Base-by-base conservation (phyloP, 2,329 filamentous ascomycete genomes). In the Dothidotthia symphoricarpi region DNA sequence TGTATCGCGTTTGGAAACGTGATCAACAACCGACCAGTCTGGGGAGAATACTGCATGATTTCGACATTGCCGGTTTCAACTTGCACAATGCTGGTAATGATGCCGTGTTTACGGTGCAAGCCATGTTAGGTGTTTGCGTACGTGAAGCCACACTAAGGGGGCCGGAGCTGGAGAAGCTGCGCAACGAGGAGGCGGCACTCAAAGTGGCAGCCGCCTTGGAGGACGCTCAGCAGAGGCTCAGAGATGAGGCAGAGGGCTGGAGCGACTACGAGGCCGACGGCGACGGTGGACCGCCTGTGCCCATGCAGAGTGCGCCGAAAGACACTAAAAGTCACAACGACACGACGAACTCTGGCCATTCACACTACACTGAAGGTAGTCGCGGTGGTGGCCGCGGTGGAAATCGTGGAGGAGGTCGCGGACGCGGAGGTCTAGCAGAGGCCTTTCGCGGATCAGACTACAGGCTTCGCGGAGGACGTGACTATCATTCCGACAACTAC, bases 21-120 rank as follows among this genome's bases (percentile, higher is more conserved):
- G 74, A 77, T 15, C 53, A 59, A 0, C 70, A 84, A 2, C 61
- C 73, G 3, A 74, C 76, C 11, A 77, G 76, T 1, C 75, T 97
- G 2, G 70, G 69, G 0, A 69, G 53, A 5, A 73, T 94, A 11
- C 75, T 95, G 16, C 56, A 66, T 5, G 75, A 83, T 5, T 71
- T 95, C 17, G 77, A 76, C 3, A 77, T 94, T 7, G 54, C 68
- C 0, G 78, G 74, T 28, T 78, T 72, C 64, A 74, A 85, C 51
- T 72, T 91, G n/a, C 89, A 95, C 66, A 95, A 95, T 57, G 89
- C 83, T 0, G 78, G 89, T 2, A 95, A 95, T 49, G 89, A 95
- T 60, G 88, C 89, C 0, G 77, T 82, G 1, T 93, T 85, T 61
- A 91, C 88, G 0, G 67, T 95, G 46, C 81, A 83, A 45, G 84